Evolutionary conservation across 345 rosid genomes (phyloP).

Genomic region (Populus pruinosa): DNA sequence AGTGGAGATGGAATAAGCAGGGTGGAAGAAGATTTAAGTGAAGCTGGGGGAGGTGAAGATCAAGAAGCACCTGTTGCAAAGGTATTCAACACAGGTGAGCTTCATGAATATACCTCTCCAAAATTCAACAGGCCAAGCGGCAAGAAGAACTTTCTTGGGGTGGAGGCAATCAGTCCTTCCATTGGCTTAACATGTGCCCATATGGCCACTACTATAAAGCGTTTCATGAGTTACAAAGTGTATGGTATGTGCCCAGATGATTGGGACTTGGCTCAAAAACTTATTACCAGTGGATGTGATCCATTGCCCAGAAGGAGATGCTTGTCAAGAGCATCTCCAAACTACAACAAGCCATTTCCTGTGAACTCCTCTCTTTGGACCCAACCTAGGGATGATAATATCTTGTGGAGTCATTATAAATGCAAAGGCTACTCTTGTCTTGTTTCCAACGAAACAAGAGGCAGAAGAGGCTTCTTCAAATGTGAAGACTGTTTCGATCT

Average conservation of each 20-base stretch:
- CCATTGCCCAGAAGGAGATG: constrained; percentile 59
- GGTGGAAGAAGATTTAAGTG: constrained; percentile 31
- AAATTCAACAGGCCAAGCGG: constrained; percentile 37
- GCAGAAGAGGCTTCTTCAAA: constrained; percentile 46
- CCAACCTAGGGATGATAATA: constrained; percentile 36
- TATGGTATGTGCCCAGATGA: constrained; percentile 47
- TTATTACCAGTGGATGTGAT: constrained; percentile 45
- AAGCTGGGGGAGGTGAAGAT: constrained; percentile 30
- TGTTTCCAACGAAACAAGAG: constrained; percentile 29
- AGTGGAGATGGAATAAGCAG: constrained; percentile 21
- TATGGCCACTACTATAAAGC: constrained; percentile 29
- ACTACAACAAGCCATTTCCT: constrained; percentile 30
- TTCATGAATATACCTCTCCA: constrained; percentile 36
- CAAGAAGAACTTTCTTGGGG: constrained; percentile 49
- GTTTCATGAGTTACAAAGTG: constrained; percentile 44
- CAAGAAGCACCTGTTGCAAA: constrained; percentile 19
- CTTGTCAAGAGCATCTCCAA: constrained; percentile 41
- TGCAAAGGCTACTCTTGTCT: constrained; percentile 55
- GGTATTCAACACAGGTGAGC: constrained; percentile 40
- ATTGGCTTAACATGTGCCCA: constrained; percentile 37
- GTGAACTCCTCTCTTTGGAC: constrained; percentile 44
- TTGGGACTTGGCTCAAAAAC: constrained; percentile 44
- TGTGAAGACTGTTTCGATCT: constrained; percentile 54
- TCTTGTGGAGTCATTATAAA: constrained; percentile 50
- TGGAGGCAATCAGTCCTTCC: constrained; percentile 42